A percentile compares a stretch with the other conserved stretches of the same genome.
Conservation (phyloP, 2,329 filamentous ascomycete genomes). For the Aureobasidium sp. region DNA sequence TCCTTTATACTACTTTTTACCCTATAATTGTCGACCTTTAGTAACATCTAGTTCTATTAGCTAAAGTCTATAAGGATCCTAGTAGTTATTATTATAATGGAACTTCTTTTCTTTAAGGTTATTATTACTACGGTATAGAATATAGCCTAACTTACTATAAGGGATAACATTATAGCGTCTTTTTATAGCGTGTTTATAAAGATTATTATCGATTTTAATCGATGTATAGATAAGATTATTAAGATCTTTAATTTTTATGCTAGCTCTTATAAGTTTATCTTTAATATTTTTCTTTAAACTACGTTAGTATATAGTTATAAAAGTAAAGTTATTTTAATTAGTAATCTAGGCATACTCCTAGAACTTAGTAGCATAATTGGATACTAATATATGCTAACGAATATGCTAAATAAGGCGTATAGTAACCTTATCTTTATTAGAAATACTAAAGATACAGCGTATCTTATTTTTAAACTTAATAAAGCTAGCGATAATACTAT, state of each 20-base stretch:
- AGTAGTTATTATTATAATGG: background rate
- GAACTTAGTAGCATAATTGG: too few relatives aligned
- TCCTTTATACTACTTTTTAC: background rate
- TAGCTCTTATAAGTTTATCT: background rate
- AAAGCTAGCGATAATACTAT: background rate
- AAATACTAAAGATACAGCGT: too few relatives aligned
- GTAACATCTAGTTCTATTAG: constrained; percentile 2
- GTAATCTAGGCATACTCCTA: too few relatives aligned
- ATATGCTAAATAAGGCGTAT: too few relatives aligned
- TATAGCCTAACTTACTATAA: background rate
- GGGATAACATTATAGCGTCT: background rate
- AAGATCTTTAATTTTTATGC: background rate
- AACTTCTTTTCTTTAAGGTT: constrained; percentile 2
- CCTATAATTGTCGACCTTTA: background rate
- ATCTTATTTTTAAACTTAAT: background rate
- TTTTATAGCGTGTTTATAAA: background rate
- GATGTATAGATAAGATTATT: background rate
- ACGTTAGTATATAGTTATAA: too few relatives aligned
- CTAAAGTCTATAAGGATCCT: too few relatives aligned
- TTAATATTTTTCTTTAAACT: background rate
- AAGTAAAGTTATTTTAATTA: too few relatives aligned
- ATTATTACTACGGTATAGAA: background rate
- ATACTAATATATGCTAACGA: too few relatives aligned
- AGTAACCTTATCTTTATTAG: too few relatives aligned
- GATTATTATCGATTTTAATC: background rate